phyloP scores from a whole-genome alignment of 331 rosid species.

The Cydonia oblonga region DNA sequence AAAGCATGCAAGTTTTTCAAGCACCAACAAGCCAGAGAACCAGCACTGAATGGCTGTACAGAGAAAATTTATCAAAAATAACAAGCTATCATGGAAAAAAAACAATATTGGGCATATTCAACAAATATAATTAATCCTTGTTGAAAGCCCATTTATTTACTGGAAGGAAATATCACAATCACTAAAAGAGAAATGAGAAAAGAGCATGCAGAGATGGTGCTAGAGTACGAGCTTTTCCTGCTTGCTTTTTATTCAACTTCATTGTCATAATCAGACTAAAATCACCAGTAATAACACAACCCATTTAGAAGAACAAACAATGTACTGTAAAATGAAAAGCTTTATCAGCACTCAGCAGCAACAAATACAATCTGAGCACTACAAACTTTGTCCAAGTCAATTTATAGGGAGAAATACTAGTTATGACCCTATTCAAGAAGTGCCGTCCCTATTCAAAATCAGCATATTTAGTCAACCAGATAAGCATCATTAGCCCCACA shows the following conservation, averaged over 20 bases:
- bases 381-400: neutral
- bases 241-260: neutral
- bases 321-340: neutral
- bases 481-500: too few species aligned
- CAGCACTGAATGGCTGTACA: neutral
- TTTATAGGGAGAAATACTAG: neutral
- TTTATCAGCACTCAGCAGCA: neutral
- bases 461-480: neutral
- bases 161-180: conserved; percentile 6
- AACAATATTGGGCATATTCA: neutral
- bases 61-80: neutral
- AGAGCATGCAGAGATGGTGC: neutral
- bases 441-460: neutral
- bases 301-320: neutral
- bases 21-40: neutral
- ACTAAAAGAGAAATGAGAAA: neutral
- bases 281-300: neutral
- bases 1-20: neutral
- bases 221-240: neutral
- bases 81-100: neutral
- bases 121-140: neutral
- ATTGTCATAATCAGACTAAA: neutral
- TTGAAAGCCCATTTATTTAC: neutral
- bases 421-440: neutral
- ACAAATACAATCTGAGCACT: neutral